A percentile compares a stretch with the other conserved stretches of the same genome.
Evolutionary conservation across 192 early-diverging fungal genomes (phyloP).

Genomic region (Cladochytrium replicatum): DNA sequence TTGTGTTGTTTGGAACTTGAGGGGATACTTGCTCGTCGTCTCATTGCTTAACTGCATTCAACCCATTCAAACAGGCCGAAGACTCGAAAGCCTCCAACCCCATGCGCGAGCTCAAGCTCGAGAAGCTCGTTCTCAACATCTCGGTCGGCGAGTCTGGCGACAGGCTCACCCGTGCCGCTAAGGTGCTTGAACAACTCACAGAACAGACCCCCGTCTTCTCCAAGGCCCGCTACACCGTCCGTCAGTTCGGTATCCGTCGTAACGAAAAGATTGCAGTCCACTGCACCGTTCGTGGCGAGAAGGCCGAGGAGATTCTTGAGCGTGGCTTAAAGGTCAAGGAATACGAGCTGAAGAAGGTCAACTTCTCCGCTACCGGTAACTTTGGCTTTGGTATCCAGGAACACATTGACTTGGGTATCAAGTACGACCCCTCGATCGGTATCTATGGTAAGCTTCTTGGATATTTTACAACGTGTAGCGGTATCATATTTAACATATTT

Average conservation of each 20-base stretch:
- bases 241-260: constrained; percentile 99
- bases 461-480: too few species aligned
- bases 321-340: constrained; percentile 99
- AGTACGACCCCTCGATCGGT: constrained; percentile 99
- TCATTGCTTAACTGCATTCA: too few species aligned
- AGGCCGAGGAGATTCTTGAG: constrained; percentile 97
- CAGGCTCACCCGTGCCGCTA: constrained; percentile 98
- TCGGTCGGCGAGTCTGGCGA: constrained; percentile 99
- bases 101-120: constrained; percentile 95
- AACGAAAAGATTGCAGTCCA: constrained; percentile 99
- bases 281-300: constrained; percentile 93
- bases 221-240: constrained; percentile 99
- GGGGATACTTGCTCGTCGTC: too few species aligned
- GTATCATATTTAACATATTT: too few species aligned
- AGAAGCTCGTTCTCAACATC: constrained; percentile 99
- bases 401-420: constrained; percentile 99
- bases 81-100: constrained; percentile 74
- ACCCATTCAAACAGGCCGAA: too few species aligned
- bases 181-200: constrained; percentile 99
- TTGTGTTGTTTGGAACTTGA: too few species aligned
- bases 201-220: constrained; percentile 98
- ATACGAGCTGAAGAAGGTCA: constrained; percentile 88
- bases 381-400: constrained; percentile 99
- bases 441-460: constrained; percentile 66
- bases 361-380: constrained; percentile 98